Base-by-base conservation (phyloP, 2,329 filamentous ascomycete species). In the Fusarium nygamai region DNA sequence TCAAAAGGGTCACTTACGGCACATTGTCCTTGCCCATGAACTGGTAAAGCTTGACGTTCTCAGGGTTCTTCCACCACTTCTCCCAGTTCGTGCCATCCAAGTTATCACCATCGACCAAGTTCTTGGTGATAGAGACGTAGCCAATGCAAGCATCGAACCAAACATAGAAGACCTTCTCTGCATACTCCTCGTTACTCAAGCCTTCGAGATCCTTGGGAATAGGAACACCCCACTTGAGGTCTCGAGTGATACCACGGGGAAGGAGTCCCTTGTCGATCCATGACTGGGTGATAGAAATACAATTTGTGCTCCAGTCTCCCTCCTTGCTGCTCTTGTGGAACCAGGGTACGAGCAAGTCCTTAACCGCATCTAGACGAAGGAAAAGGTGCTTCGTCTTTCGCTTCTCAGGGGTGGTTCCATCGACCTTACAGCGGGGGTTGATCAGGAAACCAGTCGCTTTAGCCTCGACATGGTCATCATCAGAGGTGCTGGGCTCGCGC, bases 131-230 rank as follows among this genome's bases (percentile, higher is more conserved):
- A 4, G 94, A 97, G n/a, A 95, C 92, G 81, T 98, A 98, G 27
- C 95, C 95, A 79, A 98, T 96, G 83, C 94, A 96, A 62, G 94
- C 94, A 81, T 97, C 94, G 81, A 98, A 94, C 94, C 92, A 94
- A 69, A 98, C 95, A 80, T 98, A 98, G 75, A 98, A 91, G 71
- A 98, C 96, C 86, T 91, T 91, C 74, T 86, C 84, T 50, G 85
- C 84, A 75, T 89, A 91, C 33, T 86, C 88, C 62, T 87, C 86
- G 8, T 88, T 84, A 8, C 86, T 87, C 50, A 91, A 68, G 22
- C 86, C 86, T 19, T 86, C 82, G 34, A 87, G 77, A 76, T 54
- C 82, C 53, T 80, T 81, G 39, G 86, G 88, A 53, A 90, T 87
- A 8, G 88, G 88, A 22, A 89, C 88, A 80, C 96, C 96, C 96